A percentile compares a stretch with the other conserved stretches of the same genome.
Evolutionary conservation across 257 asterid species (phyloP).

Genomic region (Rehmannia glutinosa): DNA sequence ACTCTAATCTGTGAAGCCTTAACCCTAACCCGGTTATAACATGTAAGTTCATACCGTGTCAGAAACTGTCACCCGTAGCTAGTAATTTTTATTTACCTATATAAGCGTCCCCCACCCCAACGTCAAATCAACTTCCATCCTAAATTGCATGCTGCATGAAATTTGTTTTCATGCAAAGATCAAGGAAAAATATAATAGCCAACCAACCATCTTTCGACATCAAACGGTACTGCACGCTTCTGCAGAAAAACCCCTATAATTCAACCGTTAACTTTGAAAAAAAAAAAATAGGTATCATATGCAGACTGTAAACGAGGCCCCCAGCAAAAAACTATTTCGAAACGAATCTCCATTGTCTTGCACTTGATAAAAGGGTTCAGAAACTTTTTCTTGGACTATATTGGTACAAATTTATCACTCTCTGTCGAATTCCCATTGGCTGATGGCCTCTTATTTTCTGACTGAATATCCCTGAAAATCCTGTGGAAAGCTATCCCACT

Average conservation of each 20-base stretch:
- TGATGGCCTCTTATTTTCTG: slow-evolving; percentile 10
- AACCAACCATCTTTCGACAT: no score
- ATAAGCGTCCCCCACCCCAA: no score
- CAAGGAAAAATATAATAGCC: no score
- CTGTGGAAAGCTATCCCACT: neutral
- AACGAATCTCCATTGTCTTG: neutral
- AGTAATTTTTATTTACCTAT: no score
- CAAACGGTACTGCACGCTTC: neutral
- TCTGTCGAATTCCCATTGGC: slow-evolving; percentile 36
- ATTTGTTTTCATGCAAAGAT: no score
- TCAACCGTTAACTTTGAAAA: neutral
- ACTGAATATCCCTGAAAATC: slow-evolving; percentile 18
- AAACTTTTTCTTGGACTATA: slow-evolving; percentile 14
- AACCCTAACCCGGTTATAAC: no score
- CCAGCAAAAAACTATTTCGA: neutral
- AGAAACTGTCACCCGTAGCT: no score
- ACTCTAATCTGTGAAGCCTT: no score
- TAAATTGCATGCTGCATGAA: no score
- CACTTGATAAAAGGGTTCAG: no score
- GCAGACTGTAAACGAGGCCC: neutral
- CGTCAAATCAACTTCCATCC: no score
- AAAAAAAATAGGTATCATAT: neutral
- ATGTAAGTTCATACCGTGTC: no score
- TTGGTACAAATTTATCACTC: slow-evolving; percentile 14
- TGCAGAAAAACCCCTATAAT: neutral